Evolutionary conservation across 1,139 yeast species (phyloP), one percentile per base, ranked within the genome.

Genomic region (Yamadazyma triangularis): DNA sequence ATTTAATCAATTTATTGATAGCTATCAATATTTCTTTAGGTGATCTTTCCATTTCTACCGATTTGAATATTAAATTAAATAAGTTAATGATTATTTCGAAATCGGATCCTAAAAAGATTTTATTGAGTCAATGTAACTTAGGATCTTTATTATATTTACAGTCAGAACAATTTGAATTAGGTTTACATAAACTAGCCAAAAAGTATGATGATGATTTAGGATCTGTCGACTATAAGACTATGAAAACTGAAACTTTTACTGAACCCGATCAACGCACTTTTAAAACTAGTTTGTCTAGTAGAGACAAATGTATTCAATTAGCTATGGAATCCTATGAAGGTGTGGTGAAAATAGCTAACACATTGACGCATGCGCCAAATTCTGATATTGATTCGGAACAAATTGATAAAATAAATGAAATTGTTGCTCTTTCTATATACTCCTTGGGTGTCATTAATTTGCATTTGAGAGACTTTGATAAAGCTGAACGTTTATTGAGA

Each of bases 371-470:
- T 14, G 27, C 16, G 13, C n/a, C n/a, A n/a, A n/a, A n/a, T n/a
- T 23, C 50, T 75, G 6, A 77, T 80, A 5, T 48, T 35, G 27
- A 60, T 52, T 13, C 38, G 42, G 23, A 44, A 45, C 30, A 46
- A 42, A 41, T 26, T 45, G 49, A 28, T 33, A 40, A 28, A 25
- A 51, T 64, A 13, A 45, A 45, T 30, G 87, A 85, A 41, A 78
- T 84, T 2, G 76, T 82, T 20, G 95, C 95, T 0, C 63, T 87
- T 48, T 77, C 95, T 1, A 78, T 87, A 0, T 89, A 86, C 49
- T 94, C 95, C 0, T 63, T 86, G 24, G 97, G 96, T 0, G 94
- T 88, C 4, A 70, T 86, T 11, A 70, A 77, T 29, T 56, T 84
- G 13, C 88, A 85, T 48, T 48, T 64, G 24, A 70, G 77, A 1